Evolutionary conservation across 163 green algal genomes (phyloP).

Genomic region (Scenedesmus sp.): DNA sequence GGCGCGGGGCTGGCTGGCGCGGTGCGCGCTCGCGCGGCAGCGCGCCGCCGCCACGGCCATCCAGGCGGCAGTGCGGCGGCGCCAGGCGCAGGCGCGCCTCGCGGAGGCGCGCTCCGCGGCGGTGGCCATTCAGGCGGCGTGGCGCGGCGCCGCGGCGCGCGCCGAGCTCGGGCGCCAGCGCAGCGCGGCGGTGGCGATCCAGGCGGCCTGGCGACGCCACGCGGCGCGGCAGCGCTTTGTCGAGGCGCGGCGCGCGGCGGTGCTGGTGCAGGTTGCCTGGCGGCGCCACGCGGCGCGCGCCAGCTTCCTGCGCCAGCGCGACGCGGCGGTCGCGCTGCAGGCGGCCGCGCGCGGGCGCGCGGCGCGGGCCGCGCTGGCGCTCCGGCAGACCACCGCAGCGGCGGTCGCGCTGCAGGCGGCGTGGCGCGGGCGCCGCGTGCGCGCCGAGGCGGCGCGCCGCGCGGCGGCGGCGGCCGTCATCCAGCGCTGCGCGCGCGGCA

Average conservation of each 20-base stretch:
- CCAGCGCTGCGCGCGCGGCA: constrained; percentile 15
- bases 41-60: constrained; percentile 35
- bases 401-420: constrained; percentile 15
- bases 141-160: neutral
- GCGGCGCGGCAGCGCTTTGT: neutral
- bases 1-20: constrained; percentile 13
- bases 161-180: neutral
- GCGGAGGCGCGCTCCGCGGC: neutral
- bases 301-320: constrained; percentile 10
- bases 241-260: constrained; percentile 11
- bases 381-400: constrained; percentile 17
- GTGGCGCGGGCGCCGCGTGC: constrained; percentile 28
- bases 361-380: constrained; percentile 10
- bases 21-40: neutral
- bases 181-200: constrained; percentile 28
- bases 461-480: constrained; percentile 39
- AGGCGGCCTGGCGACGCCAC: constrained; percentile 41
- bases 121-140: neutral
- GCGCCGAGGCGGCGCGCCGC: neutral
- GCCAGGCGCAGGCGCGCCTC: constrained; percentile 12
- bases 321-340: constrained; percentile 41
- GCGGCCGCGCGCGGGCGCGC: neutral
- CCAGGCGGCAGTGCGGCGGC: constrained; percentile 23
- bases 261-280: constrained; percentile 45
- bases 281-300: neutral